Percentiles rank a stretch among this genome's conserved stretches.
These are phyloP conservation scores for Sphaceloma murrayae DNA, from an alignment of 2,329 filamentous ascomycete genomes.

Conservation along the genomic window DNA sequence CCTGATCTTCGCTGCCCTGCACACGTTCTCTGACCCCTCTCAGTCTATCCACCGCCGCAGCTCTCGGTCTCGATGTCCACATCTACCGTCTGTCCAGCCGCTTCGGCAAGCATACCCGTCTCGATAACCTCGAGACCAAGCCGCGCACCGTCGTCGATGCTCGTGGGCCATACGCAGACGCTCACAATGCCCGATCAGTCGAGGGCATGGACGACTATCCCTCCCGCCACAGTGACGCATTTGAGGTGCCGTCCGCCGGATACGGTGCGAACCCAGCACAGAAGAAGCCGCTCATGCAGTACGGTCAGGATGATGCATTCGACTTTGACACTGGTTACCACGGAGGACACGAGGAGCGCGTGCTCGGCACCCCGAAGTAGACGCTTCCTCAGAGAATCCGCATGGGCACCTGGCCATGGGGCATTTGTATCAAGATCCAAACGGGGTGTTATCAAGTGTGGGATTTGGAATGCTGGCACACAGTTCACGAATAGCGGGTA, in stretches of 20 bases:
- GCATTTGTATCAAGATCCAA: conserved; percentile 6
- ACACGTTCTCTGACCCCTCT: neutral
- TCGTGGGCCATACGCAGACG: conserved; percentile 4
- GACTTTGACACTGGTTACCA: conserved; percentile 36
- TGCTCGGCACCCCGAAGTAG: conserved; percentile 9
- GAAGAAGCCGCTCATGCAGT: conserved; percentile 16
- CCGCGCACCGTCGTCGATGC: conserved; percentile 16
- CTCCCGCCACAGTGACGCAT: conserved; percentile 26
- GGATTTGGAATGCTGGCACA: neutral
- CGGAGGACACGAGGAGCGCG: conserved; percentile 23
- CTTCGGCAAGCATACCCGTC: conserved; percentile 41
- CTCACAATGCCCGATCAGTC: conserved; percentile 6
- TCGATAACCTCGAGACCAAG: conserved; percentile 34
- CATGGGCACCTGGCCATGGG: neutral
- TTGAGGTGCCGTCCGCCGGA: conserved; percentile 25
- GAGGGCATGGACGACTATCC: conserved; percentile 14
- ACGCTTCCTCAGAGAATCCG: neutral
- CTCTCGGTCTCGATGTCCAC: conserved; percentile 42
- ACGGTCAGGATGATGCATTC: conserved; percentile 24
- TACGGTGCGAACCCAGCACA: conserved; percentile 20
- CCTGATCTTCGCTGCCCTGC: neutral
- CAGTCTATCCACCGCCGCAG: conserved; percentile 38
- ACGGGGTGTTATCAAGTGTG: too few species aligned
- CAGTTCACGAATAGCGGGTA: conserved; percentile 3
- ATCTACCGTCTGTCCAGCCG: conserved; percentile 37